These are phyloP conservation scores for Apiospora rasikravindrae DNA, from an alignment of 2,329 filamentous ascomycete genomes.

Conservation along the genomic window DNA sequence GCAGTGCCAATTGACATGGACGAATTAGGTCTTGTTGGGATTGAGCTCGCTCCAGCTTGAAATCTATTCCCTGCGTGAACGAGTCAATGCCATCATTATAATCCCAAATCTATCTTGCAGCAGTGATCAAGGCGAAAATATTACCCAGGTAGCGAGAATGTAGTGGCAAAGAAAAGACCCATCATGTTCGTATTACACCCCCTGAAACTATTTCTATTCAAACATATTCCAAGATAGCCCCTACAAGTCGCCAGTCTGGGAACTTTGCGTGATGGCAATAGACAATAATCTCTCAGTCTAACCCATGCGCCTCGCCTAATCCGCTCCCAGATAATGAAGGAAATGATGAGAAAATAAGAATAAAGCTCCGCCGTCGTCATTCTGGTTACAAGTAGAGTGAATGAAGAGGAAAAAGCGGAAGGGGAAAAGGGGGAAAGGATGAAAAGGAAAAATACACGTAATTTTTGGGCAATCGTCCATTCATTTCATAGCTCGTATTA, in stretches of 20 bases:
- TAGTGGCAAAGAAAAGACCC: not conserved
- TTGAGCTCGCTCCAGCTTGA: no score
- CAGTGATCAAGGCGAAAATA: no score
- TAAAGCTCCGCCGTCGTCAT: not conserved
- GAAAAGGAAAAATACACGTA: not conserved
- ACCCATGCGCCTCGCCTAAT: not conserved
- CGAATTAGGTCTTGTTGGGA: not conserved
- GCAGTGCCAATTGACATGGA: not conserved
- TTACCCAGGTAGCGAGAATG: not conserved
- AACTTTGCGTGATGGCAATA: not conserved
- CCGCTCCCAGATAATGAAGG: not conserved
- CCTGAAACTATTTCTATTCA: not conserved
- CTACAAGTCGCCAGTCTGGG: not conserved
- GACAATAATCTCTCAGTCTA: not conserved
- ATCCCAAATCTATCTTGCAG: no score
- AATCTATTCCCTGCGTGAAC: no score
- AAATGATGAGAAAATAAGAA: not conserved
- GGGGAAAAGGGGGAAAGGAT: not conserved
- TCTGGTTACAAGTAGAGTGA: constrained; percentile 6
- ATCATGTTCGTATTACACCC: not conserved
- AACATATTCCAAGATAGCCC: not conserved
- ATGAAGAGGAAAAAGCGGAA: not conserved
- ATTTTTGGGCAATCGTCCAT: constrained; percentile 19
- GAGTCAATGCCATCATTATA: no score
- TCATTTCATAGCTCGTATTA: constrained; percentile 27